phyloP scores from a whole-genome alignment of 2,329 filamentous ascomycete genomes.

The Acrocalymma vagum region DNA sequence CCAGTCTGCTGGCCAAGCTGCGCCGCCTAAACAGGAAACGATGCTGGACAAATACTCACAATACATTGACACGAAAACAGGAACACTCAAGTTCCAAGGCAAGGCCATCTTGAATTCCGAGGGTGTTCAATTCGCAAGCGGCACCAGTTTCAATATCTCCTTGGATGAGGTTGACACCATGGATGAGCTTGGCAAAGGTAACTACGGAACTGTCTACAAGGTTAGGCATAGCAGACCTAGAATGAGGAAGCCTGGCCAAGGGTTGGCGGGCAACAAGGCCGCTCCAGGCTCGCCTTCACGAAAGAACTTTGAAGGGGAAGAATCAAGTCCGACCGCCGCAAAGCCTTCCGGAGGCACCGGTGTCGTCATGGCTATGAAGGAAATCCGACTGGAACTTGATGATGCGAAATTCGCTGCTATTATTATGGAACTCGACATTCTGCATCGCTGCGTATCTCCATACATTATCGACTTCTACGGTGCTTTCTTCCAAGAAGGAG shows the following conservation, averaged over 20 bases:
- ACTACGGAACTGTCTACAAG: constrained; percentile 98
- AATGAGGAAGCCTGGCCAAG: constrained; percentile 67
- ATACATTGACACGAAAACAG: constrained; percentile 90
- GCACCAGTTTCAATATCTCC: constrained; percentile 90
- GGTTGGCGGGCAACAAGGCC: constrained; percentile 66
- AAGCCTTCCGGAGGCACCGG: constrained; percentile 67
- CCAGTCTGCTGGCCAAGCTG: constrained; percentile 20
- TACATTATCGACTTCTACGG: constrained; percentile 99
- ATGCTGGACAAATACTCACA: constrained; percentile 76
- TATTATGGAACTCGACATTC: constrained; percentile 94
- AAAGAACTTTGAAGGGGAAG: constrained; percentile 39
- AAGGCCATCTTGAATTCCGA: constrained; percentile 89
- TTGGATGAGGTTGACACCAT: constrained; percentile 93
- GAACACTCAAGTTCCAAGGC: constrained; percentile 90
- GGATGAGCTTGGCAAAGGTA: constrained; percentile 94
- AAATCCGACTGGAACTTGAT: constrained; percentile 93
- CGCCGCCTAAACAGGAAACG: constrained; percentile 44
- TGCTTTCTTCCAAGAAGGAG: constrained; percentile 98
- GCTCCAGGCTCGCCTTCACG: constrained; percentile 44
- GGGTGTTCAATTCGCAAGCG: constrained; percentile 91
- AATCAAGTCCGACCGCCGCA: constrained; percentile 44
- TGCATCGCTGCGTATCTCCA: constrained; percentile 92
- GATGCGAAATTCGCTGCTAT: constrained; percentile 97
- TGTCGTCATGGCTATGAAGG: constrained; percentile 98
- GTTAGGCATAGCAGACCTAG: constrained; percentile 82